A percentile compares a stretch with the other conserved stretches of the same genome.
These are phyloP conservation scores for Xylaria sp. DNA, from an alignment of 2,329 filamentous ascomycete genomes.

Conservation along the genomic window DNA sequence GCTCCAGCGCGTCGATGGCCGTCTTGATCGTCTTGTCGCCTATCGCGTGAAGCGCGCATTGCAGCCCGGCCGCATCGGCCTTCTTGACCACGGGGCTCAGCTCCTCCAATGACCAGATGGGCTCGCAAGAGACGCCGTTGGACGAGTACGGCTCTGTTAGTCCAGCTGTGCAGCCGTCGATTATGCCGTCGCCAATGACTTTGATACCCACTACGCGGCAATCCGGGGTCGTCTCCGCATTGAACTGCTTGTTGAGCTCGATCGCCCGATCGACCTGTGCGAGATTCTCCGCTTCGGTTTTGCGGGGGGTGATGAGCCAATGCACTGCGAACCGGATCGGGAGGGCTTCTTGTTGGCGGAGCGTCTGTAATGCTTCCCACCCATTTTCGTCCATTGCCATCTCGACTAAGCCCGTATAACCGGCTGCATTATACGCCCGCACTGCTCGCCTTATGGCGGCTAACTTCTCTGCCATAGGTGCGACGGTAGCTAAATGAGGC, in stretches of 20 bases:
- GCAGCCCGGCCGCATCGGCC: slow-evolving; percentile 65
- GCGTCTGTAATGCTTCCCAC: slow-evolving; percentile 61
- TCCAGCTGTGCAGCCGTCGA: slow-evolving; percentile 73
- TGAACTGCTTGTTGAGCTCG: slow-evolving; percentile 59
- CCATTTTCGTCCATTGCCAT: slow-evolving; percentile 69
- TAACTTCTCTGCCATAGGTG: slow-evolving; percentile 60
- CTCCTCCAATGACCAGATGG: slow-evolving; percentile 65
- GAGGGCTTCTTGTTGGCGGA: slow-evolving; percentile 51
- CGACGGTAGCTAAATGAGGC: slow-evolving; percentile 62
- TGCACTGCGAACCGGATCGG: slow-evolving; percentile 65
- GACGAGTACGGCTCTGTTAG: slow-evolving; percentile 67
- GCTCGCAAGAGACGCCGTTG: slow-evolving; percentile 58
- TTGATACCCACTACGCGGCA: slow-evolving; percentile 69
- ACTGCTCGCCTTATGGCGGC: slow-evolving; percentile 60
- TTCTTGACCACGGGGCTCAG: slow-evolving; percentile 64
- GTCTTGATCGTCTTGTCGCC: slow-evolving; percentile 69
- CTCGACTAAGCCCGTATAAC: slow-evolving; percentile 66
- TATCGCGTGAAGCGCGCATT: slow-evolving; percentile 73
- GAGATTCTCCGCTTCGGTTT: slow-evolving; percentile 57
- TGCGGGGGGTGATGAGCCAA: slow-evolving; percentile 64
- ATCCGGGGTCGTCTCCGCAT: slow-evolving; percentile 57
- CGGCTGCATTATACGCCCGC: slow-evolving; percentile 59
- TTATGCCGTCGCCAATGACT: slow-evolving; percentile 72
- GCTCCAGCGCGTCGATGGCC: slow-evolving; percentile 67
- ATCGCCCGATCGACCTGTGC: slow-evolving; percentile 63